Evolutionary conservation across 2,329 filamentous ascomycete species (phyloP).

Genomic region (Alternaria metachromatica): DNA sequence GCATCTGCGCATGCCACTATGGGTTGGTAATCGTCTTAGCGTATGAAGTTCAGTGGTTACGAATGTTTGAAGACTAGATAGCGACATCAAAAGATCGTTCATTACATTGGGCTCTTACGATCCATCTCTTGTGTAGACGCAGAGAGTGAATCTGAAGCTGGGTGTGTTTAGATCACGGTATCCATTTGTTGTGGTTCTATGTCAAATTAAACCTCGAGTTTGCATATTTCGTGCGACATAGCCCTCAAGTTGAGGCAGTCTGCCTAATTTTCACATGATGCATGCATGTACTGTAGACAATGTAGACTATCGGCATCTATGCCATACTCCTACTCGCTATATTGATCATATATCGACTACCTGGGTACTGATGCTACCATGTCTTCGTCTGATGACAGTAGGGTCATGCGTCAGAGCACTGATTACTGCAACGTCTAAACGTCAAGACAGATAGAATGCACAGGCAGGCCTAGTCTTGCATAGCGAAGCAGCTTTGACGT

Average conservation of each 20-base stretch:
- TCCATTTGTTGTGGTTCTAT: not conserved
- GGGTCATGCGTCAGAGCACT: too few species aligned
- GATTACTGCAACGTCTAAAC: not conserved
- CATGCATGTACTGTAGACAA: not conserved
- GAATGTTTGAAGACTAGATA: not conserved
- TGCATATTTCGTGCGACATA: not conserved
- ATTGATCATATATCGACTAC: not conserved
- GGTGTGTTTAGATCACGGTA: not conserved
- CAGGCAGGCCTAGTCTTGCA: not conserved
- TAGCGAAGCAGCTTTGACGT: not conserved
- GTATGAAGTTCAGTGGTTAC: constrained; percentile 1
- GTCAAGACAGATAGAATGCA: not conserved
- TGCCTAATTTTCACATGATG: not conserved
- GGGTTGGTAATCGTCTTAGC: constrained; percentile 3
- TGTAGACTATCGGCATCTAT: not conserved
- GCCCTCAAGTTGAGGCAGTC: not conserved
- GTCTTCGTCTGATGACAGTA: not conserved
- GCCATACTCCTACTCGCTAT: not conserved
- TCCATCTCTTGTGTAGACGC: not conserved
- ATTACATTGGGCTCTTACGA: not conserved
- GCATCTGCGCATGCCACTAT: constrained; percentile 16
- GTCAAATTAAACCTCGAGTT: not conserved
- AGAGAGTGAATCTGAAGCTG: not conserved
- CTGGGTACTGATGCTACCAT: not conserved
- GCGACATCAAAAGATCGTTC: not conserved